phyloP scores from a whole-genome alignment of 108 stramenopile species.

The Cyclostephanos invisitatus region DNA sequence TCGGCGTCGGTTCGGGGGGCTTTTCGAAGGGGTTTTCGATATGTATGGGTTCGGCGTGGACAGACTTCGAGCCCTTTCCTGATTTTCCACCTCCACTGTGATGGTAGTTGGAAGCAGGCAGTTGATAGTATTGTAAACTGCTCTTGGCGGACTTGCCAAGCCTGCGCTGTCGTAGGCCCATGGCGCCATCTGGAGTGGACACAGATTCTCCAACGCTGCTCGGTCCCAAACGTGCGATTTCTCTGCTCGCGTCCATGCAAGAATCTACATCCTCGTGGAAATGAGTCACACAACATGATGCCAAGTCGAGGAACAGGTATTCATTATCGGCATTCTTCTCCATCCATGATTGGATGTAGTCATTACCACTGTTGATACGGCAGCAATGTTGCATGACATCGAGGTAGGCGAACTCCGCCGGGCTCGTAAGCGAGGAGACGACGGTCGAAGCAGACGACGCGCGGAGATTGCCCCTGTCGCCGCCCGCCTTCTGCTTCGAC shows the following conservation, averaged over 20 bases:
- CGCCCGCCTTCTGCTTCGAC: not conserved
- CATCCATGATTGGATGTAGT: slow-evolving; percentile 12
- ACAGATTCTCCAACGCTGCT: not conserved
- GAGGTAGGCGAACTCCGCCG: slow-evolving; percentile 11
- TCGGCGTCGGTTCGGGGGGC: not conserved
- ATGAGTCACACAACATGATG: slow-evolving; percentile 26
- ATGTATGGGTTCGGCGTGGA: not conserved
- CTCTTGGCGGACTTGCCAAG: slow-evolving; percentile 14
- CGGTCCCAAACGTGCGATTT: not conserved
- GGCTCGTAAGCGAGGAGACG: not conserved
- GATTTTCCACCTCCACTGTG: slow-evolving; percentile 11
- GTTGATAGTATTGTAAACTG: not conserved
- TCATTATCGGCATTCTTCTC: slow-evolving; percentile 4
- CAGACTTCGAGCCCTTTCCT: slow-evolving; percentile 3
- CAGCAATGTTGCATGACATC: slow-evolving; percentile 11
- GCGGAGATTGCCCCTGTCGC: slow-evolving; percentile 5
- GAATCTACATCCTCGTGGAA: slow-evolving; percentile 10
- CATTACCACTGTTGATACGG: slow-evolving; percentile 4
- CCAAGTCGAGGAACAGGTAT: slow-evolving; percentile 17
- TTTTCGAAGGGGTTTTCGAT: not conserved
- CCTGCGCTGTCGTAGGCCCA: not conserved
- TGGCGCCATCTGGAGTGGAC: not conserved
- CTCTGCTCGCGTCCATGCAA: not conserved
- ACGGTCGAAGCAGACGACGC: not conserved
- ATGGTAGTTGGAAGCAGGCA: not conserved